Evolutionary conservation across 805 yeast genomes (phyloP).

Genomic region (Saccharomycopsis sp.): DNA sequence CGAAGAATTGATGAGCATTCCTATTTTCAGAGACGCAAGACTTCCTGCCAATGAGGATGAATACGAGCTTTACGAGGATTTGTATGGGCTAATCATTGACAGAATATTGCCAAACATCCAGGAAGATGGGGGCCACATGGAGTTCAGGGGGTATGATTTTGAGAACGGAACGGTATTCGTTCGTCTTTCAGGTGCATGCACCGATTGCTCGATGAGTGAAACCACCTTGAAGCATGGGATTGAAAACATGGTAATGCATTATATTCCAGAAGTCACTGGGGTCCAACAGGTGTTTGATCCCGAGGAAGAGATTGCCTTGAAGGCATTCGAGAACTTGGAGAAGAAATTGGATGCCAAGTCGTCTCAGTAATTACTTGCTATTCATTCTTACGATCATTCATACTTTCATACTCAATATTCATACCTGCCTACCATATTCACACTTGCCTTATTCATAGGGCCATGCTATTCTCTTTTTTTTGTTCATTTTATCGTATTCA

Average conservation of each 20-base stretch:
- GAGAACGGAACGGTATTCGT: slow-evolving; percentile 83
- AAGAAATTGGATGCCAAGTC: slow-evolving; percentile 29
- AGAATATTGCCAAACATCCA: slow-evolving; percentile 96
- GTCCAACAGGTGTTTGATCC: slow-evolving; percentile 87
- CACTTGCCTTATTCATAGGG: too few relatives aligned
- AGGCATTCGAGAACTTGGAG: slow-evolving; percentile 83
- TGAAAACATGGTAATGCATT: slow-evolving; percentile 94
- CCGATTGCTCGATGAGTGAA: slow-evolving; percentile 84
- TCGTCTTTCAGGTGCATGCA: slow-evolving; percentile 92
- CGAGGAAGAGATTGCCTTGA: slow-evolving; percentile 64
- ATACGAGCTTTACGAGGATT: slow-evolving; percentile 27
- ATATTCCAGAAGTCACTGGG: slow-evolving; percentile 88
- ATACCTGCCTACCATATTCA: too few relatives aligned
- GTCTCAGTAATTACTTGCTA: neutral
- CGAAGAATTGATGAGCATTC: slow-evolving; percentile 11
- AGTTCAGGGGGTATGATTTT: slow-evolving; percentile 78
- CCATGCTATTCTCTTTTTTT: neutral
- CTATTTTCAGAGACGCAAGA: slow-evolving; percentile 18
- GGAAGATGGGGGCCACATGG: slow-evolving; percentile 98
- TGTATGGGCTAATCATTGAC: slow-evolving; percentile 87
- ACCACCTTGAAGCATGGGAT: slow-evolving; percentile 93
- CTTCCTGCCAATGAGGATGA: slow-evolving; percentile 17
- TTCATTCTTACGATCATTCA: neutral
- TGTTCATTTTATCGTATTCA: neutral
- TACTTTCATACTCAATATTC: too few relatives aligned